Conservation (phyloP, 2,329 filamentous ascomycete species). For the Raffaelea albimanens region DNA sequence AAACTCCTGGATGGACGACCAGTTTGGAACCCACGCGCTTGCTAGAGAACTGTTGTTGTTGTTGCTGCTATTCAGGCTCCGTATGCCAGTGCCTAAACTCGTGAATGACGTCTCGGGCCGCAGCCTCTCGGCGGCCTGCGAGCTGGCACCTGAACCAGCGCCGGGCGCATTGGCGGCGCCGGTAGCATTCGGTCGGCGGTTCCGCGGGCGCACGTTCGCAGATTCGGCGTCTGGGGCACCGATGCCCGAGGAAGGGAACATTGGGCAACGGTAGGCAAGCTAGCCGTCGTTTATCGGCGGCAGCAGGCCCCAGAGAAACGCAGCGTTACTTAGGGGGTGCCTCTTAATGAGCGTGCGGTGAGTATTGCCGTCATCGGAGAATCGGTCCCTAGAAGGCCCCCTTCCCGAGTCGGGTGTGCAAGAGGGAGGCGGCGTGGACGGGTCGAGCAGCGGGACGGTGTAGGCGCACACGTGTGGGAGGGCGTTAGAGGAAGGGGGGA, state of each 20-base stretch:
- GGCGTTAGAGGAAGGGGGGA: too few species aligned
- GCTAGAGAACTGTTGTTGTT: too few species aligned
- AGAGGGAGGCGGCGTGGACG: too few species aligned
- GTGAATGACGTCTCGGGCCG: too few species aligned
- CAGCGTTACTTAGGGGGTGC: background rate
- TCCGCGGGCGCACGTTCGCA: constrained; percentile 36
- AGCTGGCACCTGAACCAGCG: constrained; percentile 12
- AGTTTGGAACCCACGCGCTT: constrained; percentile 35
- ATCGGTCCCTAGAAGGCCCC: too few species aligned
- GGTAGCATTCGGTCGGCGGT: constrained; percentile 30
- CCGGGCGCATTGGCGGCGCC: constrained; percentile 20
- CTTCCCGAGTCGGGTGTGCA: too few species aligned
- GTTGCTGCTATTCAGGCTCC: too few species aligned
- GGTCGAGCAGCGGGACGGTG: too few species aligned
- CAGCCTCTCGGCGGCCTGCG: too few species aligned
- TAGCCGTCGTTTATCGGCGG: too few species aligned
- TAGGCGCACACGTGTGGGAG: too few species aligned
- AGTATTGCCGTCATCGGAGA: constrained; percentile 4
- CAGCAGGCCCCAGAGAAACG: background rate
- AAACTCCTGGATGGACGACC: constrained; percentile 46
- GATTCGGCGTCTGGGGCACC: constrained; percentile 31
- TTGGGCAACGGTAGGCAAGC: constrained; percentile 12
- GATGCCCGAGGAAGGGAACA: constrained; percentile 35
- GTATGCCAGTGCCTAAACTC: too few species aligned
- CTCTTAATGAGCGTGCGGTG: constrained; percentile 1